Evolutionary conservation across 139 green algal genomes (phyloP).

Genomic region (Chlorella sorokiniana): DNA sequence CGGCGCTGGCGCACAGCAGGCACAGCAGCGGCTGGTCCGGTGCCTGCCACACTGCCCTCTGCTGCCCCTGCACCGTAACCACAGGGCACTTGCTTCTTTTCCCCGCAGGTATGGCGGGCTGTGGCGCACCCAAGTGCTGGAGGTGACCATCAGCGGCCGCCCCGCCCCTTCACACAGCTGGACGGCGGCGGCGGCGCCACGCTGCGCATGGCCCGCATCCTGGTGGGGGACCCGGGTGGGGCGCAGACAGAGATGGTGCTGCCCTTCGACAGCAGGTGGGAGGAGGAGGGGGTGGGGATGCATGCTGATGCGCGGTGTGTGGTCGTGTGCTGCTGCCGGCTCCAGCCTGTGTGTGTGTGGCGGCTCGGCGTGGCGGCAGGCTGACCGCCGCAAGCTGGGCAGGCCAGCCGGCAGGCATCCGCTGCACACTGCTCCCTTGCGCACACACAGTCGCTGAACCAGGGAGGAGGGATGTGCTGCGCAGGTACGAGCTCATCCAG

Average conservation of each 20-base stretch:
- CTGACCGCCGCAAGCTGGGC: too few relatives aligned
- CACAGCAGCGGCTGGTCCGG: constrained; percentile 8
- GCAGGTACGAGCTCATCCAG: constrained; percentile 31
- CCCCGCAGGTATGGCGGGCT: constrained; percentile 58
- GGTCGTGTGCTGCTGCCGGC: neutral
- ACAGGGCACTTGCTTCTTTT: neutral
- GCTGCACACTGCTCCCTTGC: neutral
- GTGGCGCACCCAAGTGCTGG: constrained; percentile 67
- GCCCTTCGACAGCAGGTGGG: constrained; percentile 60
- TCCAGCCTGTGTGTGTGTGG: neutral
- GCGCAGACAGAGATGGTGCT: constrained; percentile 66
- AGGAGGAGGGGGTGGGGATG: neutral
- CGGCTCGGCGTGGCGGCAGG: too few relatives aligned
- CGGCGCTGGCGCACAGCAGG: constrained; percentile 22
- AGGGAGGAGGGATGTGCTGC: neutral
- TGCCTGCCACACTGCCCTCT: constrained; percentile 7
- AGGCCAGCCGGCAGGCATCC: too few relatives aligned
- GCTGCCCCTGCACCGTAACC: neutral
- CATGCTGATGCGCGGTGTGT: neutral
- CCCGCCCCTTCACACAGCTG: constrained; percentile 25
- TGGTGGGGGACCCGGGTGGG: constrained; percentile 73
- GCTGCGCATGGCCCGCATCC: constrained; percentile 43
- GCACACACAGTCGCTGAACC: neutral
- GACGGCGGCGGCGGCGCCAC: constrained; percentile 1
- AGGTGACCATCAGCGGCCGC: constrained; percentile 41